phyloP scores from a whole-genome alignment of 257 asterid genomes.

The Fraxinus cuspidata region DNA sequence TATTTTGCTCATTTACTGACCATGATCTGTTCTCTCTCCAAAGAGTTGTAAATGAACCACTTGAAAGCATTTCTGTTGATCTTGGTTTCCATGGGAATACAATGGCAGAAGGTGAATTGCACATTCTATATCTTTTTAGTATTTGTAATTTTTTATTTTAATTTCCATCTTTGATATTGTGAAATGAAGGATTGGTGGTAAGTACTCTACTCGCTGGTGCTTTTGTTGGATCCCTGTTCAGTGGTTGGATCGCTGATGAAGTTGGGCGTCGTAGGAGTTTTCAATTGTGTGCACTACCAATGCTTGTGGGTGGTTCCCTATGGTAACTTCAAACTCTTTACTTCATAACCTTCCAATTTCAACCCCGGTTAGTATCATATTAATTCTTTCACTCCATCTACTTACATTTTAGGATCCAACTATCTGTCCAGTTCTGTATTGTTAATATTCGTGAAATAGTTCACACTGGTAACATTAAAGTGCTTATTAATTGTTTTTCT shows the following conservation, averaged over 20 bases:
- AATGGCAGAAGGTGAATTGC: constrained; percentile 65
- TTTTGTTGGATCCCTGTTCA: constrained; percentile 70
- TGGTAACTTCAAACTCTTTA: constrained; percentile 45
- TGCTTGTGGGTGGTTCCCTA: constrained; percentile 68
- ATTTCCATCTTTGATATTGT: constrained; percentile 17
- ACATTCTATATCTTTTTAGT: constrained; percentile 4
- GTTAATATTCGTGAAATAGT: background rate
- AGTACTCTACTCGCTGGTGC: constrained; percentile 91
- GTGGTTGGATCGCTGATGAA: constrained; percentile 93
- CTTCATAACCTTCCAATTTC: background rate
- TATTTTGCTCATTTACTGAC: constrained; percentile 6
- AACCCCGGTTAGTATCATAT: background rate
- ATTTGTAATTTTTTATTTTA: constrained; percentile 11
- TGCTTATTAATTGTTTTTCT: background rate
- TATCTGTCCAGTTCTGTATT: background rate
- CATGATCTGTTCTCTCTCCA: constrained; percentile 17
- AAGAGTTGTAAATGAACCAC: constrained; percentile 96
- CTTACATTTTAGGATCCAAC: background rate
- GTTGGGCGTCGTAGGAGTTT: constrained; percentile 86
- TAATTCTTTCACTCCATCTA: background rate
- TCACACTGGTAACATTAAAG: background rate
- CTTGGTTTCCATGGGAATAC: constrained; percentile 87
- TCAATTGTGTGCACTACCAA: constrained; percentile 84
- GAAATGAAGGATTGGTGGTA: constrained; percentile 77
- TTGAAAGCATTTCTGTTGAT: constrained; percentile 81